phyloP scores from a whole-genome alignment of 163 green algal species.

The Volvox carteri region DNA sequence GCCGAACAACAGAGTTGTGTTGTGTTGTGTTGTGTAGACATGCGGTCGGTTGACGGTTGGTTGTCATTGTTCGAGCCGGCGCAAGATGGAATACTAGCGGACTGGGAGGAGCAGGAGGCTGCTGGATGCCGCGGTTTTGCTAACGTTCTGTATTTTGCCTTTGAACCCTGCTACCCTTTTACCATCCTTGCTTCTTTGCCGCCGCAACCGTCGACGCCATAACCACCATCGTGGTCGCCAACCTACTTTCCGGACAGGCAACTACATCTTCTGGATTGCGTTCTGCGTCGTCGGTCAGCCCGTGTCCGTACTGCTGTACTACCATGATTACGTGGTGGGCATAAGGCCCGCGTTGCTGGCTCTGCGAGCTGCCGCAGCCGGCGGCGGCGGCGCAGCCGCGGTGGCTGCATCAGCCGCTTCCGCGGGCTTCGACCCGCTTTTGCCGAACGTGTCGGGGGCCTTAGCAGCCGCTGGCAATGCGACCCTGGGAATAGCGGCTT shows the following conservation, averaged over 20 bases:
- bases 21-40: no score
- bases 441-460: background rate
- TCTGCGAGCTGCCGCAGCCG: background rate
- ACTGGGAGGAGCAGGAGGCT: no score
- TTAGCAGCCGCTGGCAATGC: background rate
- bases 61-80: no score
- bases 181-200: no score
- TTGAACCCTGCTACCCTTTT: no score
- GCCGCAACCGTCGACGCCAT: no score
- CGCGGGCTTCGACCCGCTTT: background rate
- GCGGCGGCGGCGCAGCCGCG: background rate
- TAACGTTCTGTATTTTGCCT: no score
- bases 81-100: no score
- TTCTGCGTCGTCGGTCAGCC: constrained; percentile 96
- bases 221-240: no score
- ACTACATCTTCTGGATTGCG: constrained; percentile 91
- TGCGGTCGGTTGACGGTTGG: no score
- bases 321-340: constrained; percentile 80
- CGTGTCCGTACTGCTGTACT: constrained; percentile 89
- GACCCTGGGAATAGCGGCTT: background rate
- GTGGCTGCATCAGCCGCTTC: background rate
- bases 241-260: constrained; percentile 68
- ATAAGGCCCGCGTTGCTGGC: constrained; percentile 38
- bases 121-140: no score
- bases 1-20: no score